phyloP scores from a whole-genome alignment of 2,329 filamentous ascomycete species.

The Verticillium isaacii region DNA sequence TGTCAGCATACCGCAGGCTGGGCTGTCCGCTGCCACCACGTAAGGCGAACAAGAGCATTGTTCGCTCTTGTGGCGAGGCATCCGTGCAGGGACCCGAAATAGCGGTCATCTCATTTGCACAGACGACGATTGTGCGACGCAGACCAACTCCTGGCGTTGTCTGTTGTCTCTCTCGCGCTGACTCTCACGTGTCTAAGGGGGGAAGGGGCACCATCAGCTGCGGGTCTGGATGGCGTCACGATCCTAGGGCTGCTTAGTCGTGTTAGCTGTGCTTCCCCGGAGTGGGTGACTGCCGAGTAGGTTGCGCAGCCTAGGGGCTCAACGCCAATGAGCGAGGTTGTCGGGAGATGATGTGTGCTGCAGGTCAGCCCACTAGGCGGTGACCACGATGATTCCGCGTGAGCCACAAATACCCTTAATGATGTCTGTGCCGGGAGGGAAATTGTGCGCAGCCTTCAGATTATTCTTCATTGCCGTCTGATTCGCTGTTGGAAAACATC shows the following conservation, averaged over 20 bases:
- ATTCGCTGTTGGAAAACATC: too few relatives aligned
- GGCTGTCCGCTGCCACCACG: background rate
- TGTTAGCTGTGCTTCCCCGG: background rate
- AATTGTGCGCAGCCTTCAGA: too few relatives aligned
- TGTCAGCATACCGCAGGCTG: background rate
- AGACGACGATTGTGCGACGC: background rate
- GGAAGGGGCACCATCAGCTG: background rate
- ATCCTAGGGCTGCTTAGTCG: background rate
- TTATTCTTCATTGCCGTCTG: too few relatives aligned
- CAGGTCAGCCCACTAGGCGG: too few relatives aligned
- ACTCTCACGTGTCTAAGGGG: background rate
- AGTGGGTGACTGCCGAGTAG: background rate
- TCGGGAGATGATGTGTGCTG: too few relatives aligned
- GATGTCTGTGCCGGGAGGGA: too few relatives aligned
- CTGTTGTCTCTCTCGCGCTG: background rate
- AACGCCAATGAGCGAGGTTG: background rate
- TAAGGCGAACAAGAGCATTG: background rate
- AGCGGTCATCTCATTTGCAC: background rate
- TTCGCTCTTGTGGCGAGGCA: background rate
- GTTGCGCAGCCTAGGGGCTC: background rate
- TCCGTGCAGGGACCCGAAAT: background rate
- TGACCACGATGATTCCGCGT: too few relatives aligned
- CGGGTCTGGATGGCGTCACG: background rate
- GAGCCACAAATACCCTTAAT: too few relatives aligned
- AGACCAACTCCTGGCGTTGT: background rate